A percentile compares a stretch with the other conserved stretches of the same genome.
Evolutionary conservation across 495 filamentous ascomycete species (phyloP).

Genomic region (Penicillium pulvis): DNA sequence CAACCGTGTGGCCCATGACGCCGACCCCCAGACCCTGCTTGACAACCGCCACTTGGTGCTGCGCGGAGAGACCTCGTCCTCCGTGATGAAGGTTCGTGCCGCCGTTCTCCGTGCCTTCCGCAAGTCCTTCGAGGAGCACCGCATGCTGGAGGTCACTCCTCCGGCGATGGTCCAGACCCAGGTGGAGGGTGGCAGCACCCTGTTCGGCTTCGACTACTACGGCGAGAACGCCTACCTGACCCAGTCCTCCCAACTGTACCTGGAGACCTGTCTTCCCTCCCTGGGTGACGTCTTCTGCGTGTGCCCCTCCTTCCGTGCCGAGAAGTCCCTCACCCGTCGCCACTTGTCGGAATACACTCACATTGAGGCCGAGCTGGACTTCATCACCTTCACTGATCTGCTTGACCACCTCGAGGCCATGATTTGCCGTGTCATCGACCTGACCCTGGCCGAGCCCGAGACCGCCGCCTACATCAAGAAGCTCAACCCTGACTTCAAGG

Average conservation of each 20-base stretch:
- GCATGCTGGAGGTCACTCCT: slow-evolving; percentile 82
- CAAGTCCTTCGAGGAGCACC: slow-evolving; percentile 75
- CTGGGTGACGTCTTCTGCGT: slow-evolving; percentile 96
- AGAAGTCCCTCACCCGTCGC: slow-evolving; percentile 91
- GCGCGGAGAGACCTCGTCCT: slow-evolving; percentile 82
- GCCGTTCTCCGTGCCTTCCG: slow-evolving; percentile 83
- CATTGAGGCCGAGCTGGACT: slow-evolving; percentile 95
- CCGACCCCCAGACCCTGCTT: slow-evolving; percentile 77
- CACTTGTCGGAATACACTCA: slow-evolving; percentile 97
- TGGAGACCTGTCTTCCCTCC: slow-evolving; percentile 90
- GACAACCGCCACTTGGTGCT: slow-evolving; percentile 92
- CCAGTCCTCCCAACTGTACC: slow-evolving; percentile 96
- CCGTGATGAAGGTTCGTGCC: slow-evolving; percentile 90
- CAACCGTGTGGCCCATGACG: slow-evolving; percentile 80
- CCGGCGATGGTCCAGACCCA: slow-evolving; percentile 98
- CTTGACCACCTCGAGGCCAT: slow-evolving; percentile 87
- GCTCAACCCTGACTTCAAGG: slow-evolving; percentile 86
- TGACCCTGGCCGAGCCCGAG: slow-evolving; percentile 69
- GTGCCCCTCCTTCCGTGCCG: slow-evolving; percentile 97
- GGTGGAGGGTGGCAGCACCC: slow-evolving; percentile 92
- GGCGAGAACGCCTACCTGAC: slow-evolving; percentile 91
- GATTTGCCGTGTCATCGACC: slow-evolving; percentile 84
- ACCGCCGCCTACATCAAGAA: slow-evolving; percentile 70
- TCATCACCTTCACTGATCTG: slow-evolving; percentile 90
- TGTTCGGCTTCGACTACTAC: slow-evolving; percentile 96